Conservation (phyloP, 139 green algal genomes). For the Tetraselmis striata region DNA sequence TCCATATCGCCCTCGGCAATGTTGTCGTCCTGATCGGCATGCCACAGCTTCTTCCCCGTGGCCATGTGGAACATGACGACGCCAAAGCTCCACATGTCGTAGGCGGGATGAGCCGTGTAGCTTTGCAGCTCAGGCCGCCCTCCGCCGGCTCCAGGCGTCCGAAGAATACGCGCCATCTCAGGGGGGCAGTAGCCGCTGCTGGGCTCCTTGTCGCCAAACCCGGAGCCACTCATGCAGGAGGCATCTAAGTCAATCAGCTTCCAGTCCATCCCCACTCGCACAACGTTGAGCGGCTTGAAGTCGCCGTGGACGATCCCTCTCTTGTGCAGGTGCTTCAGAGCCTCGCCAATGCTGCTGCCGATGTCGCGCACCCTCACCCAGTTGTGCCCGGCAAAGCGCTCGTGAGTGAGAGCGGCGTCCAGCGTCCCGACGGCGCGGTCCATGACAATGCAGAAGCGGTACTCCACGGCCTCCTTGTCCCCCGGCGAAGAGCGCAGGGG, state of each 20-base stretch:
- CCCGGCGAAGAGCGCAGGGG: background rate
- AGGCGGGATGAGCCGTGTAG: background rate
- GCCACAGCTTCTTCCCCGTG: background rate
- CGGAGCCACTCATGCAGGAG: background rate
- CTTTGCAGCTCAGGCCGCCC: background rate
- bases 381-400: background rate
- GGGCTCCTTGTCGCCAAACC: background rate
- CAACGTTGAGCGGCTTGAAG: background rate
- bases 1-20: background rate
- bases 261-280: background rate
- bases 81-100: background rate
- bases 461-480: background rate
- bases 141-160: background rate
- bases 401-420: background rate
- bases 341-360: background rate
- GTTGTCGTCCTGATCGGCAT: background rate
- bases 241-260: conserved; percentile 1
- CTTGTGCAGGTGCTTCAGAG: background rate
- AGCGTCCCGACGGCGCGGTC: background rate
- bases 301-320: background rate
- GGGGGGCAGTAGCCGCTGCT: background rate
- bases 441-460: background rate
- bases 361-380: background rate
- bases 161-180: background rate
- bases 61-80: background rate